Evolutionary conservation across 108 stramenopile genomes (phyloP), one percentile per base, ranked within the genome.

Genomic region (Pseudonitzschia delicatissima): DNA sequence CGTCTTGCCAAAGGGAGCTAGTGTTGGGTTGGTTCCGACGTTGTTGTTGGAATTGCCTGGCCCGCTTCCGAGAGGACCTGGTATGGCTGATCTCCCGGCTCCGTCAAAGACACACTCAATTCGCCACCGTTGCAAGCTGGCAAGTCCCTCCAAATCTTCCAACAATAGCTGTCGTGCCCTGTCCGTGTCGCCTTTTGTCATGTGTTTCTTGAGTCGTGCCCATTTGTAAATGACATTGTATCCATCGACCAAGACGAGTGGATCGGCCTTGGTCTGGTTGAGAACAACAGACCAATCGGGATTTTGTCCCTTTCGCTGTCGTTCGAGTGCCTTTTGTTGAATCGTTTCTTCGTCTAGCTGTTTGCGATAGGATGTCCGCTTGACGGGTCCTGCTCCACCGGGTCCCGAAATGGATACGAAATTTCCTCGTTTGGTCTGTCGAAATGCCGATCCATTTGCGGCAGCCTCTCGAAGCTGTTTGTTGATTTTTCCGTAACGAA

Each of bases 51-150:
- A 32, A 47, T 44, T 26, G 21, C 45, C 48, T 20, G 37, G 42
- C 8, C 32, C 51, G 18, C 55, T 47, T 12, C 75, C 80, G 2
- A 82, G 69, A 4, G 83, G 78, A 4, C 73, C 74, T 34, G 72
- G 52, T 47, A 21, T 50, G 57, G 12, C 40, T 45, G 17, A 57
- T 66, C 33, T 76, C 42, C 87, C 85, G 40, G 79, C 77, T 4
- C 92, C 92, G 71, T 93, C 92, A 77, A 90, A 93, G 32, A 93
- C 92, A 28, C 84, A 84, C 69, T 93, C 88, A 36, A 93, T 84
- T 55, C 92, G 55, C 92, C 92, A 93, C 45, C 92, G 85, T 52
- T 83, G 85, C 23, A 87, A 44, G 13, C 61, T 58, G 32, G 81
- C 69, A 64, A 93, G 36, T 37, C 87, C 77, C 64, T 93, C 92